Base-by-base conservation (phyloP, 768 basidiomycete species). In the Dioszegia crocea region DNA sequence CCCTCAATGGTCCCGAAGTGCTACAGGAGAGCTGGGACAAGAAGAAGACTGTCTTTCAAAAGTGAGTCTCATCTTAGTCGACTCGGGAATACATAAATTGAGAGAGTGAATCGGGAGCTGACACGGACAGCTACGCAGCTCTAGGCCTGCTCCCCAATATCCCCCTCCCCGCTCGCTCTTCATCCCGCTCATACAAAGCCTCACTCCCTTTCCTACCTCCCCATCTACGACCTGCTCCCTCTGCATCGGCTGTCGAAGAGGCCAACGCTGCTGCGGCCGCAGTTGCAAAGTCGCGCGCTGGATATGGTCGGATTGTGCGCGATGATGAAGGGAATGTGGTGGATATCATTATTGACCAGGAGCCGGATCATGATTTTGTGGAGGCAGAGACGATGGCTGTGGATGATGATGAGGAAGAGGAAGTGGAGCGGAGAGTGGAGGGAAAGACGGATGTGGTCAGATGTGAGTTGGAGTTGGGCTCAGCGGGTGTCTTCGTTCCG, bases 1-100 rank as follows among this genome's bases (percentile, higher is more conserved):
- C 86, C 24, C 85, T 96, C 61, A 83, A 85, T 55, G 91, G 88
- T 4, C 91, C 91, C 1, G 86, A 87, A 72, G 81, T 83, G 10
- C 79, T 96, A 62, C 88, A 88, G 72, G 85, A 88, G 44, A 85
- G 85, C 56, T 97, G 92, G 92, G 88, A 97, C 76, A 84, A 84
- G 65, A 80, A 79, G 50, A 89, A 89, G 78, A 97, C 92, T 11
- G 86, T 93, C 17, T 83, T 83, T 63, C 93, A 97, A 83, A 97
- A 96, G 92, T 94, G 70, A 68, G 86, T 80, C 10, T 19, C 1
- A 19, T 10, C 11, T 1, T n/a, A n/a, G n/a, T n/a, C n/a, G n/a
- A n/a, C n/a, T n/a, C n/a, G n/a, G n/a, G n/a, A n/a, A n/a, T n/a
- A n/a, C n/a, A n/a, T n/a, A n/a, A n/a, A n/a, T n/a, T n/a, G n/a